Conservation (phyloP, 2,329 filamentous ascomycete species). For the Pseudogymnoascus destructans region DNA sequence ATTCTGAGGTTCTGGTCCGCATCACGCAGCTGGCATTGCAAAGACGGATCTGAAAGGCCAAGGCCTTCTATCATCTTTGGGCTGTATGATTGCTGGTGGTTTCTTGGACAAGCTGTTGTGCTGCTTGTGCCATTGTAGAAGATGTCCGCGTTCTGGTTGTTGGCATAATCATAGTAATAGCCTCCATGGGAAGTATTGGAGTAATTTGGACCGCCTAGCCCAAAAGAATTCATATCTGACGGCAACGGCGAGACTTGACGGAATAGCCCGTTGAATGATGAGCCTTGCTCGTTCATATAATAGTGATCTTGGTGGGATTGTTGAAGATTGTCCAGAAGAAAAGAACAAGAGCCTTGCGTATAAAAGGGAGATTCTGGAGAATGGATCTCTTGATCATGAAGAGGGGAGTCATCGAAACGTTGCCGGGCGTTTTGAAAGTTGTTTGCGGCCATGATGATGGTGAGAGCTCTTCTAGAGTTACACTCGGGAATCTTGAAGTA, state of each 20-base stretch:
- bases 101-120: neutral
- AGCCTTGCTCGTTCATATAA: neutral
- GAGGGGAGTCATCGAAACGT: slow-evolving; percentile 8
- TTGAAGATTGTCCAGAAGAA: slow-evolving; percentile 1
- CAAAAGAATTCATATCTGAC: neutral
- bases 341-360: neutral
- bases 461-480: slow-evolving; percentile 3
- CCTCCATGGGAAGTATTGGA: neutral
- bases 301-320: neutral
- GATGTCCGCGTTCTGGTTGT: neutral
- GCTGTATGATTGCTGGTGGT: slow-evolving; percentile 2
- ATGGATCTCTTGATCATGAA: neutral
- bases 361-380: neutral
- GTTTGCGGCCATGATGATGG: slow-evolving; percentile 6
- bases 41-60: neutral
- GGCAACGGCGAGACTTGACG: neutral
- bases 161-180: neutral
- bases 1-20: neutral
- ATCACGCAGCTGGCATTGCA: slow-evolving; percentile 1
- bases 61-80: neutral
- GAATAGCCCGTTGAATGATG: neutral
- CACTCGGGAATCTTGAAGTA: slow-evolving; percentile 6
- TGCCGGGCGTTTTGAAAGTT: neutral
- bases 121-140: neutral
- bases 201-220: neutral